Evolutionary conservation across 371 early-diverging fungal genomes (phyloP).

Genomic region (Haplosporangium sp.): DNA sequence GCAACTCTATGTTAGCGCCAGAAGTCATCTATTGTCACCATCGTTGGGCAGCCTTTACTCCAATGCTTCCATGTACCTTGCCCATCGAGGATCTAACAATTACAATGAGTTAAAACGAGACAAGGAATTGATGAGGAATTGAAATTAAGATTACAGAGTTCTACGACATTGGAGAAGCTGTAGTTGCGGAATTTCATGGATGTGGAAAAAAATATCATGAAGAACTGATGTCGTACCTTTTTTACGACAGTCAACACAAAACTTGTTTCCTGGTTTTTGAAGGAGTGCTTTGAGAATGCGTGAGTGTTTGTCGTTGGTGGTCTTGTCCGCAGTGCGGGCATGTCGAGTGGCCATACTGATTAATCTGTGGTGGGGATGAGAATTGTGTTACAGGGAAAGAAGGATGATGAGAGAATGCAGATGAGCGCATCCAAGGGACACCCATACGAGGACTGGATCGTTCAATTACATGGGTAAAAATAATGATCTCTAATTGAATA

Average conservation of each 20-base stretch:
- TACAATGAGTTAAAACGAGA: not conserved
- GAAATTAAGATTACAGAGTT: not conserved
- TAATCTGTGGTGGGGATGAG: not conserved
- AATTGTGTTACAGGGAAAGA: not conserved
- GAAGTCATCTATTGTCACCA: not conserved
- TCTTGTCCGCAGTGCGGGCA: constrained; percentile 80
- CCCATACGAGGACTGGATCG: not conserved
- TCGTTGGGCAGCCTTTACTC: too few species aligned
- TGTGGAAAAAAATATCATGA: not conserved
- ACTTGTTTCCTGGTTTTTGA: constrained; percentile 75
- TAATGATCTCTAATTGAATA: too few species aligned
- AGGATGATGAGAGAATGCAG: not conserved
- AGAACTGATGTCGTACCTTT: constrained; percentile 66
- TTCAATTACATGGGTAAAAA: not conserved
- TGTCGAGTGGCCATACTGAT: constrained; percentile 76
- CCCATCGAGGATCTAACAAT: constrained; percentile 87
- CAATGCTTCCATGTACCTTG: constrained; percentile 40
- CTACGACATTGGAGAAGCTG: not conserved
- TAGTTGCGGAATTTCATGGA: not conserved
- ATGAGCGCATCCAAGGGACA: not conserved
- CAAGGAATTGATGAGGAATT: not conserved
- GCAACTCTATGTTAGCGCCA: not conserved
- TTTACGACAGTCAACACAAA: constrained; percentile 86
- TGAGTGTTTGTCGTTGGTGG: constrained; percentile 76
- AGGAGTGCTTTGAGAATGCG: constrained; percentile 79